Evolutionary conservation across 202 grass and related monocot genomes (phyloP), one percentile per base, ranked within the genome.

Genomic region (Setaria viridis): DNA sequence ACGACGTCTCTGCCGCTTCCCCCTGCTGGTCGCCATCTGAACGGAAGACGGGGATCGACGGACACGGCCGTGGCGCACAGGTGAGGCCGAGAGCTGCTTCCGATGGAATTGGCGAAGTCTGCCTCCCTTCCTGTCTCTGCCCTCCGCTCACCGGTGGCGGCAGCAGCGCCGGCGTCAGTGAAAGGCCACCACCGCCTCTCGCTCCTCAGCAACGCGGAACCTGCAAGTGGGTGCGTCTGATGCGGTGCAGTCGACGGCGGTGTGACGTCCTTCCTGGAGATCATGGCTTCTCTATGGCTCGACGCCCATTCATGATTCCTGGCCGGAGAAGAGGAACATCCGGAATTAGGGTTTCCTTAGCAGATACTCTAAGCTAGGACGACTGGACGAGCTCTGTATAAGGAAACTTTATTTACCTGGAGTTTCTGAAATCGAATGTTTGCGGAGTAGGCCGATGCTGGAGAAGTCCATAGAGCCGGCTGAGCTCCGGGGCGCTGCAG

Each of bases 271-370:
- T 91, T 95, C 33, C 85, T 87, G 49, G 72, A 81, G 5, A 82
- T 74, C 56, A 85, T 84, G 15, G 20, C 41, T 55, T 91, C 84
- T 49, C 80, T 63, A 63, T 93, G 90, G 55, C 68, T 84, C 66
- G 90, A 93, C 14, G 87, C 70, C 91, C 94, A 91, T 3, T 91
- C 89, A 72, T 90, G 89, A 60, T 84, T 80, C 76, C 94, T 96
- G 45, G 21, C 0, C 76, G 66, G 9, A 76, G 46, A 68, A 42
- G 46, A 55, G 11, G 29, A 46, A 41, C 14, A 49, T 0, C 19
- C 35, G 8, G 37, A 84, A 67, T 90, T 92, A 92, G 90, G 90
- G 83, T 86, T 90, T 73, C 10, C 10, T 19, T 46, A 34, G 48
- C 13, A 66, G 20, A 35, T 25, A 35, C 4, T 39, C 25, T 13